Conservation (phyloP, 352 stramenopile genomes). For the Lagenidium giganteum region DNA sequence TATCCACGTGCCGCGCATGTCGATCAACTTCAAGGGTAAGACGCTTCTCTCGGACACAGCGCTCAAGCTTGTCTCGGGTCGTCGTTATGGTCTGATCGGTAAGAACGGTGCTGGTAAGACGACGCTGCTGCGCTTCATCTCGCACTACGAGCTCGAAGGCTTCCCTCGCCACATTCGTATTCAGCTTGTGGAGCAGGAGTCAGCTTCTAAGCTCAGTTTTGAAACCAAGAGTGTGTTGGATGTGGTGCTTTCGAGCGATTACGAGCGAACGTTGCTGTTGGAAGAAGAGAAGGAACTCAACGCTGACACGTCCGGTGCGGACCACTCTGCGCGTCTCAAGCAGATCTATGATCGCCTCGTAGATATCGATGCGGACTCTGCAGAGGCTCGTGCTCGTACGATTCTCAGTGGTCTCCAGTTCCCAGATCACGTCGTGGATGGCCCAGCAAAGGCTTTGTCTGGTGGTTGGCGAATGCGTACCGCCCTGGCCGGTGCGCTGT, state of each 20-base stretch:
- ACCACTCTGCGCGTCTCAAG: conserved; percentile 54
- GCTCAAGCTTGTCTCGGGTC: conserved; percentile 81
- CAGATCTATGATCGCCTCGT: conserved; percentile 86
- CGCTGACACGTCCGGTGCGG: conserved; percentile 42
- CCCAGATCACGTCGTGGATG: conserved; percentile 86
- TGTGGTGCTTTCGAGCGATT: conserved; percentile 93
- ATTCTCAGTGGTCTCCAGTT: conserved; percentile 95
- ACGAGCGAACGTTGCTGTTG: conserved; percentile 90
- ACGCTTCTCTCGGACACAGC: conserved; percentile 82
- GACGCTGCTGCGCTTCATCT: conserved; percentile 95
- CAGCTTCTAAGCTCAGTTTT: conserved; percentile 72
- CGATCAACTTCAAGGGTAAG: conserved; percentile 89
- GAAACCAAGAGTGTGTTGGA: conserved; percentile 89
- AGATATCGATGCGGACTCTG: conserved; percentile 88
- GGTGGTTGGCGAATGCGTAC: conserved; percentile 95
- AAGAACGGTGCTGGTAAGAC: conserved; percentile 93
- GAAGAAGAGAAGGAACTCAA: conserved; percentile 92
- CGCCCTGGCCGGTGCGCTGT: conserved; percentile 91
- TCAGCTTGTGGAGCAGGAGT: conserved; percentile 95
- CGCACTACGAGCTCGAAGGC: conserved; percentile 94
- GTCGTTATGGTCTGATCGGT: conserved; percentile 91
- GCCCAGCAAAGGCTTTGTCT: conserved; percentile 87
- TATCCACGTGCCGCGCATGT: conserved; percentile 84
- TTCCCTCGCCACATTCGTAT: conserved; percentile 95
- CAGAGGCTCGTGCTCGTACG: conserved; percentile 83